A percentile compares a stretch with the other conserved stretches of the same genome.
Conservation (phyloP, 2,329 filamentous ascomycete species). For the Arthroderma uncinatum region DNA sequence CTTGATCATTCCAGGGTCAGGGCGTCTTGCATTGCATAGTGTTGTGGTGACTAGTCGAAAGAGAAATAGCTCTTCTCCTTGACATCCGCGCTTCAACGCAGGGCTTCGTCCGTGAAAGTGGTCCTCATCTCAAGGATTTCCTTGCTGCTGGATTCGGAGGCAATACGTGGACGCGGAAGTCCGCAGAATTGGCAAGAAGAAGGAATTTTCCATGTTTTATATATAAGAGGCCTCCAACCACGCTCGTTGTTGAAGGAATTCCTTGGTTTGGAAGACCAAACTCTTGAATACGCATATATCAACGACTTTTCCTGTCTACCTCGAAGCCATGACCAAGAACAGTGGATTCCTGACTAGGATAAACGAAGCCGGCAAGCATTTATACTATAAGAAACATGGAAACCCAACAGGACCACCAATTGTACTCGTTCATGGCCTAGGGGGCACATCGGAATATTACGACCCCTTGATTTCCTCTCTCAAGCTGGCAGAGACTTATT, state of each 20-base stretch:
- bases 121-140: not conserved
- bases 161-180: not conserved
- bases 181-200: not conserved
- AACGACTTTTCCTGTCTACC: not conserved
- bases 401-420: conserved; percentile 22
- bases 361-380: conserved; percentile 31
- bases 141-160: not conserved
- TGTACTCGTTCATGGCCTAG: conserved; percentile 48
- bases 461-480: conserved; percentile 35
- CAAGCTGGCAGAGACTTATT: conserved; percentile 21
- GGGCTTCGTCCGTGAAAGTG: not conserved
- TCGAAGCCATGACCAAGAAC: not conserved
- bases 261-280: no score
- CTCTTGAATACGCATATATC: no score
- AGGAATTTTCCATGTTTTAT: not conserved
- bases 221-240: not conserved
- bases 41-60: not conserved
- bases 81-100: not conserved
- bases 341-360: not conserved
- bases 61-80: not conserved
- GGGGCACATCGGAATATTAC: conserved; percentile 38
- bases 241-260: not conserved
- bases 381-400: conserved; percentile 31
- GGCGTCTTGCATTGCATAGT: not conserved
- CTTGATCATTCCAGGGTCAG: not conserved